Conservation (phyloP, 371 early-diverging fungal genomes). For the Mucor lusitanicus region DNA sequence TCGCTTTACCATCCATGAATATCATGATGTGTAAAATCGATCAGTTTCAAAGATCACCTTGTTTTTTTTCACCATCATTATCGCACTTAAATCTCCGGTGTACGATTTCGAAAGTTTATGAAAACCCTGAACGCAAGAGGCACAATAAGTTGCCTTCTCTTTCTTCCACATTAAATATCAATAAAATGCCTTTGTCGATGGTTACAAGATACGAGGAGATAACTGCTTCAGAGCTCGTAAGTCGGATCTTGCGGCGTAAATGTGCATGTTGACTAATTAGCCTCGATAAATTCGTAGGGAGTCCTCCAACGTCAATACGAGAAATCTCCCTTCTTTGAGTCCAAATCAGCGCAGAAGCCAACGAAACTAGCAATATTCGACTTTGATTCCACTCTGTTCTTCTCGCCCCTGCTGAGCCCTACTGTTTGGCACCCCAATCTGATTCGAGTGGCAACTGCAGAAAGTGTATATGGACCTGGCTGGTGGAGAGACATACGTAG, state of each 20-base stretch:
- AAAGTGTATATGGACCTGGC: conserved; percentile 53
- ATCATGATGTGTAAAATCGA: conserved; percentile 49
- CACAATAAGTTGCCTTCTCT: background rate
- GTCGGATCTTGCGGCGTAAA: background rate
- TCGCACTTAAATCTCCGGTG: background rate
- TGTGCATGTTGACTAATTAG: background rate
- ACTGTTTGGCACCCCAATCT: conserved; percentile 65
- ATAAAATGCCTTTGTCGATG: conserved; percentile 13
- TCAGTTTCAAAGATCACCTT: conserved; percentile 3
- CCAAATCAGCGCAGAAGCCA: background rate
- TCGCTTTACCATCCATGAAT: conserved; percentile 60
- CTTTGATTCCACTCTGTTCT: conserved; percentile 84
- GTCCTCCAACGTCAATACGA: conserved; percentile 21
- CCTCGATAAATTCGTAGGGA: background rate
- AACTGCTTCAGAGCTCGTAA: conserved; percentile 6
- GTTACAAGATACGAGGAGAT: conserved; percentile 6
- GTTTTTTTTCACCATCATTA: background rate
- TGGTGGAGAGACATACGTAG: conserved; percentile 67
- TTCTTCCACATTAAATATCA: conserved; percentile 2
- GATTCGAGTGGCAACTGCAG: conserved; percentile 48
- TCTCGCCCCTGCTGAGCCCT: conserved; percentile 74
- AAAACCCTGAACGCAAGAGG: background rate
- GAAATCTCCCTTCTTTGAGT: conserved; percentile 11
- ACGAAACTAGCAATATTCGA: conserved; percentile 57
- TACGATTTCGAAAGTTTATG: background rate